Percentiles rank a stretch among this genome's conserved stretches.
phyloP scores from a whole-genome alignment of 495 filamentous ascomycete species.

The Viridothelium virens region DNA sequence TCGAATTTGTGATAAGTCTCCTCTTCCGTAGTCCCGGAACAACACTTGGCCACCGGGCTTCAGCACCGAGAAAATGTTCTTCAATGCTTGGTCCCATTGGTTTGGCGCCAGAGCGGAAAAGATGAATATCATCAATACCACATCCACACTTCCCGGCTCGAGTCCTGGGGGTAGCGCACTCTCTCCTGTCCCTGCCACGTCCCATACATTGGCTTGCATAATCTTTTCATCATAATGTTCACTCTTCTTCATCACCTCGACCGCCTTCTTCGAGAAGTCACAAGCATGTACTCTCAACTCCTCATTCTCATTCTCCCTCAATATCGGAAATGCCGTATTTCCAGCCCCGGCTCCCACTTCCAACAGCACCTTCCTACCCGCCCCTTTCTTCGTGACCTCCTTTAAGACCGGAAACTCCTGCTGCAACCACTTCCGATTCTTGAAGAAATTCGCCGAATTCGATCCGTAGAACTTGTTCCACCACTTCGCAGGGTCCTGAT shows the following conservation, averaged over 20 bases:
- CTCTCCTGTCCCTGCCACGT: slow-evolving; percentile 55
- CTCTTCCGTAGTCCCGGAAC: slow-evolving; percentile 92
- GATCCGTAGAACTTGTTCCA: slow-evolving; percentile 97
- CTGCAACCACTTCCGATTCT: slow-evolving; percentile 90
- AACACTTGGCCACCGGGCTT: slow-evolving; percentile 84
- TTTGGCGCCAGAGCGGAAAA: slow-evolving; percentile 81
- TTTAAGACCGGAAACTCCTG: slow-evolving; percentile 87
- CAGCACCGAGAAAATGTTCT: slow-evolving; percentile 70
- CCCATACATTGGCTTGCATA: slow-evolving; percentile 88
- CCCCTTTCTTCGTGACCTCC: slow-evolving; percentile 54
- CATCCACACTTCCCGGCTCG: slow-evolving; percentile 68
- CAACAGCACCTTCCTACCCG: slow-evolving; percentile 57
- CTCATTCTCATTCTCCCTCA: slow-evolving; percentile 71
- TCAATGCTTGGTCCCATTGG: slow-evolving; percentile 77
- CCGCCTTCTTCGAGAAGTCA: slow-evolving; percentile 85
- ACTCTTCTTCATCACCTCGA: slow-evolving; percentile 75
- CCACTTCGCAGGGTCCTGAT: slow-evolving; percentile 81
- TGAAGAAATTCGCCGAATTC: slow-evolving; percentile 95
- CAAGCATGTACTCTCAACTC: slow-evolving; percentile 76
- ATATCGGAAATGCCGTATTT: slow-evolving; percentile 88
- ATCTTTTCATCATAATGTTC: slow-evolving; percentile 53
- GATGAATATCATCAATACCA: slow-evolving; percentile 91
- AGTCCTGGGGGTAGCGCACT: slow-evolving; percentile 61
- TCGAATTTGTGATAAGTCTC: slow-evolving; percentile 90
- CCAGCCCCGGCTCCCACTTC: slow-evolving; percentile 94